Base-by-base conservation (phyloP, 805 yeast genomes). In the Candida tammaniensis region DNA sequence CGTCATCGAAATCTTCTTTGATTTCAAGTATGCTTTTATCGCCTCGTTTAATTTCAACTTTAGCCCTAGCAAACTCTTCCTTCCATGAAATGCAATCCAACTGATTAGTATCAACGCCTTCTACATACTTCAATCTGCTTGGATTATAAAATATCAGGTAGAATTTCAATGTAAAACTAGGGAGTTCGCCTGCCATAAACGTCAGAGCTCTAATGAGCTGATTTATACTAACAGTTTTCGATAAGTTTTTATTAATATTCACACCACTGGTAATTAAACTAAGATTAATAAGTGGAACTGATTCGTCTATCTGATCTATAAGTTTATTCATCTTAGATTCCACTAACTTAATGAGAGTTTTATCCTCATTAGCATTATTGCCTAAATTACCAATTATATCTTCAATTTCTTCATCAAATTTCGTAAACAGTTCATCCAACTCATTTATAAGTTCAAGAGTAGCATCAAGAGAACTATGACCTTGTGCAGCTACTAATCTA, bases 241-340 rank as follows among this genome's bases (percentile, higher is more conserved):
- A 0, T 86, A 81, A 4, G 80, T 69, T 21, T 22, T 28, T 6
- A 78, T 70, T 35, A 32, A 81, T 51, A 38, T 71, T 78, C 3
- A 82, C 80, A 0, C 89, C 89, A 7, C 83, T 76, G 1, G 89
- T 80, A 1, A 80, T 71, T 27, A 84, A 53, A 0, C 89, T 75
- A 5, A 84, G 59, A 38, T 77, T 78, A 11, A 85, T 67, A 19
- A 82, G 62, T 1, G 93, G 93, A 18, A 84, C 75, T 0, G 82
- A 70, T 35, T 78, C 82, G 40, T 83, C 85, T 15, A 84, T 79
- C 31, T 78, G 64, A 1, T 46, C 47, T 16, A 80, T 45, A 17
- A 83, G 53, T 11, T 53, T 60, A 9, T 61, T 49, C 64, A 83
- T 76, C 34, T 70, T 70, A 2, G 36, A 49, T 39, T 78, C 79